A percentile compares a stretch with the other conserved stretches of the same genome.
These are phyloP conservation scores for Aquanectria penicillioides DNA, from an alignment of 2,329 filamentous ascomycete genomes.

Conservation along the genomic window DNA sequence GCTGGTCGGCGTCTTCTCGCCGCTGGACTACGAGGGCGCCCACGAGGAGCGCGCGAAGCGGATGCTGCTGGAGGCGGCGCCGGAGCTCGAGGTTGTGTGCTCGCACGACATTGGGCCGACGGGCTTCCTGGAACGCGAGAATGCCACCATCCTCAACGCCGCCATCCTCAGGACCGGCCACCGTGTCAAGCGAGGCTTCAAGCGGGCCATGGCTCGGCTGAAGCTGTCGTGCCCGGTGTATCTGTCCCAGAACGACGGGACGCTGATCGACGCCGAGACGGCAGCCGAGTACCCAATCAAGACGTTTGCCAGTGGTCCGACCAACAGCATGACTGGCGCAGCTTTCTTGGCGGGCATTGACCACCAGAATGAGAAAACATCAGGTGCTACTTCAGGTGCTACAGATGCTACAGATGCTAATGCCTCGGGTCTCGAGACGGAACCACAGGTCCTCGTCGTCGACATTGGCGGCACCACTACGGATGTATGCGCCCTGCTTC, in stretches of 20 bases:
- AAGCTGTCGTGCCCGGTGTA: slow-evolving; percentile 55
- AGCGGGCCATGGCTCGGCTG: slow-evolving; percentile 55
- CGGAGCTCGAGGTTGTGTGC: slow-evolving; percentile 51
- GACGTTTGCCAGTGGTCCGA: slow-evolving; percentile 64
- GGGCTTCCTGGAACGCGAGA: slow-evolving; percentile 59
- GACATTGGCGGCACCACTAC: slow-evolving; percentile 71
- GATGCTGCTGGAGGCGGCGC: slow-evolving; percentile 49
- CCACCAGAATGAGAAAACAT: too few relatives aligned
- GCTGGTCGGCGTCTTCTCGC: slow-evolving; percentile 57
- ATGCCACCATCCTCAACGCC: slow-evolving; percentile 65
- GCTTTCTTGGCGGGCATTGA: slow-evolving; percentile 63
- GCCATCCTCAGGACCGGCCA: slow-evolving; percentile 59
- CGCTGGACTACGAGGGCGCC: slow-evolving; percentile 52
- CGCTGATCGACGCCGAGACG: slow-evolving; percentile 57
- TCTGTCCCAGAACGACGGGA: slow-evolving; percentile 65
- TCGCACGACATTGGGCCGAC: slow-evolving; percentile 56
- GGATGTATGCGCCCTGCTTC: slow-evolving; percentile 66
- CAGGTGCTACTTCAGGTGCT: too few relatives aligned
- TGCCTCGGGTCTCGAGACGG: too few relatives aligned
- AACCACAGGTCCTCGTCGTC: slow-evolving; percentile 57
- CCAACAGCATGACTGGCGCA: slow-evolving; percentile 63
- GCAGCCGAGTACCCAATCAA: slow-evolving; percentile 61
- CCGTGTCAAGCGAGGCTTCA: slow-evolving; percentile 58
- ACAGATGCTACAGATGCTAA: too few relatives aligned
- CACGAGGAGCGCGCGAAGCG: slow-evolving; percentile 53